phyloP scores from a whole-genome alignment of 2,329 filamentous ascomycete genomes.

The Aspergillus arachidicola region DNA sequence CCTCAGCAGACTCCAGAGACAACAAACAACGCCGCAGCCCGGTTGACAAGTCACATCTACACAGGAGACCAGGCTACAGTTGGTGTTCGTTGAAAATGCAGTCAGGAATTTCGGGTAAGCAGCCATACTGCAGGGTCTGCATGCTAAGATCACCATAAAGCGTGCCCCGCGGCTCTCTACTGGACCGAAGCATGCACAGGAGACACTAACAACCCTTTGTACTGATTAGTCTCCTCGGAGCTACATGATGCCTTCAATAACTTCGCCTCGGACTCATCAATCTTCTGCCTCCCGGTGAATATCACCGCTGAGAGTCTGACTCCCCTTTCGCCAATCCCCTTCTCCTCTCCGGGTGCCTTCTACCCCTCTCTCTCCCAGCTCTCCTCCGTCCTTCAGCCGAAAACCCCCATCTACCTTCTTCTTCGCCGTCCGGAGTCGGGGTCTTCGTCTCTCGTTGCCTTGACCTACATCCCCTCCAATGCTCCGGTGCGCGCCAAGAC shows the following conservation, averaged over 20 bases:
- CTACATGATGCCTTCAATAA: conserved; percentile 50
- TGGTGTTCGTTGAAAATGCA: conserved; percentile 39
- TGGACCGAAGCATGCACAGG: neutral
- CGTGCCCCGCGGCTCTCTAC: neutral
- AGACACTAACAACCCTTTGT: conserved; percentile 5
- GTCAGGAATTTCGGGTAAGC: conserved; percentile 52
- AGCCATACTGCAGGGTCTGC: neutral
- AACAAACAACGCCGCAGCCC: conserved; percentile 19
- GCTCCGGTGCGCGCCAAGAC: conserved; percentile 67
- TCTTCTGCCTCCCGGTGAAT: conserved; percentile 51
- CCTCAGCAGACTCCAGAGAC: conserved; percentile 13
- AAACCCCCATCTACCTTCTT: conserved; percentile 62
- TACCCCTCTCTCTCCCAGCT: conserved; percentile 55
- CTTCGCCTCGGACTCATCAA: conserved; percentile 44
- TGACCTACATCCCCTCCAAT: conserved; percentile 66
- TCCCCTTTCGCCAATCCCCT: conserved; percentile 43
- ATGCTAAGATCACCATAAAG: neutral
- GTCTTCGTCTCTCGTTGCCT: conserved; percentile 47
- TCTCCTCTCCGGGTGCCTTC: conserved; percentile 49
- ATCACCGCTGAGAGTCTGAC: conserved; percentile 49
- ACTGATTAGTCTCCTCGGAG: conserved; percentile 45
- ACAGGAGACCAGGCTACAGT: conserved; percentile 13
- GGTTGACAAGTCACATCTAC: conserved; percentile 13
- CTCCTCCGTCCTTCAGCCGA: conserved; percentile 55
- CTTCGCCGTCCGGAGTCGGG: conserved; percentile 51